These are phyloP conservation scores for Phoma sp. DNA, from an alignment of 2,329 filamentous ascomycete genomes.

Conservation along the genomic window DNA sequence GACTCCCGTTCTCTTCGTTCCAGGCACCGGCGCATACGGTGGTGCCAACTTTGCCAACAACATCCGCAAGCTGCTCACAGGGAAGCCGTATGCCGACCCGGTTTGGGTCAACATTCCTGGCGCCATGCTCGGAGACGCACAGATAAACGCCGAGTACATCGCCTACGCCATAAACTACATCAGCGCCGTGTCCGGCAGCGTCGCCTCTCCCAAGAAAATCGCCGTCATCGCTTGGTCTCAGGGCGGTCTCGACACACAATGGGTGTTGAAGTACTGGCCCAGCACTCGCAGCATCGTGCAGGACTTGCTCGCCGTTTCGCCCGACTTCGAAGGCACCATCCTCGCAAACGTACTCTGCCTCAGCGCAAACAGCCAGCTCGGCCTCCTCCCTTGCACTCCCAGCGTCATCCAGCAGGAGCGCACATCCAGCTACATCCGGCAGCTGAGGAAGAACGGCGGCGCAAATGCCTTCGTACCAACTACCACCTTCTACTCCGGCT, in stretches of 20 bases:
- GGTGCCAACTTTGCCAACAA: slow-evolving; percentile 56
- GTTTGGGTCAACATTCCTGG: slow-evolving; percentile 65
- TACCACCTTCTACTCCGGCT: slow-evolving; percentile 60
- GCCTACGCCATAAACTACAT: slow-evolving; percentile 68
- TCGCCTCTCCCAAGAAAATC: slow-evolving; percentile 13
- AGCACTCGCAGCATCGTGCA: slow-evolving; percentile 55
- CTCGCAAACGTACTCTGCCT: slow-evolving; percentile 43
- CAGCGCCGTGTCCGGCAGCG: slow-evolving; percentile 47
- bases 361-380: slow-evolving; percentile 21
- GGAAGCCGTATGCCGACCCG: slow-evolving; percentile 34
- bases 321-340: slow-evolving; percentile 62
- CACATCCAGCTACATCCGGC: slow-evolving; percentile 53
- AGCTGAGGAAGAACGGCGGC: slow-evolving; percentile 55
- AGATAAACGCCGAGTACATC: slow-evolving; percentile 62
- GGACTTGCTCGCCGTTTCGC: slow-evolving; percentile 62
- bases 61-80: slow-evolving; percentile 58
- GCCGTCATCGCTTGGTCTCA: slow-evolving; percentile 63
- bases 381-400: slow-evolving; percentile 43
- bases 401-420: slow-evolving; percentile 59
- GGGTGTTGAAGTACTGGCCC: slow-evolving; percentile 66
- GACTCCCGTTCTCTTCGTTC: slow-evolving; percentile 60
- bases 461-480: slow-evolving; percentile 64
- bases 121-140: slow-evolving; percentile 57
- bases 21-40: slow-evolving; percentile 61
- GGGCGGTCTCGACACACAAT: slow-evolving; percentile 63